These are phyloP conservation scores for Lentinula novae-zelandiae DNA, from an alignment of 1,284 basidiomycete genomes.

Conservation along the genomic window DNA sequence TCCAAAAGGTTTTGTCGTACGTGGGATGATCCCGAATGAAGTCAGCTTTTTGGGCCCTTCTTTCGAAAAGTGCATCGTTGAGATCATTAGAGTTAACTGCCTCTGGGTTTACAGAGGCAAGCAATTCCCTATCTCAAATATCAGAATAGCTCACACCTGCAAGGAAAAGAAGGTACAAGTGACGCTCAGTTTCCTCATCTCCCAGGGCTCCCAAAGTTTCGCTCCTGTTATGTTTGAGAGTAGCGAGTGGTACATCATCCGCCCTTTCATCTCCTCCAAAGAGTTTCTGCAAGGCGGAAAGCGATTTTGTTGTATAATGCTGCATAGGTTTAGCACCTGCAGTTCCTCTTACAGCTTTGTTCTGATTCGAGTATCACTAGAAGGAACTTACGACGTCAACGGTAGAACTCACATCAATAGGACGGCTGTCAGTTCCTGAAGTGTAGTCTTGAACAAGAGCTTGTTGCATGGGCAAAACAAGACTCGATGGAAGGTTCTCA, in stretches of 20 bases:
- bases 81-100: slow-evolving; percentile 44
- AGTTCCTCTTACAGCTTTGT: background rate
- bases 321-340: slow-evolving; percentile 26
- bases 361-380: slow-evolving; percentile 7
- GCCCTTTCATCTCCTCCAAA: slow-evolving; percentile 60
- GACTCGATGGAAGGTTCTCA: slow-evolving; percentile 65
- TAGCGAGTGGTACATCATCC: slow-evolving; percentile 62
- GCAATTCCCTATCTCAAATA: slow-evolving; percentile 48
- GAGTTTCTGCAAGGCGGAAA: slow-evolving; percentile 59
- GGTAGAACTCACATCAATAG: slow-evolving; percentile 22
- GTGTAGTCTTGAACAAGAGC: slow-evolving; percentile 64
- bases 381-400: slow-evolving; percentile 2
- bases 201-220: slow-evolving; percentile 38
- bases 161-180: slow-evolving; percentile 49
- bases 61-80: slow-evolving; percentile 66
- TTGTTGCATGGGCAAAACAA: slow-evolving; percentile 77
- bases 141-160: background rate
- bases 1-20: slow-evolving; percentile 89
- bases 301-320: slow-evolving; percentile 52
- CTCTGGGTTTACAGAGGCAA: slow-evolving; percentile 59
- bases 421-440: slow-evolving; percentile 27
- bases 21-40: slow-evolving; percentile 89
- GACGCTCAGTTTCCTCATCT: slow-evolving; percentile 66
- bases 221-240: slow-evolving; percentile 42
- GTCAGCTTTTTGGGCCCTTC: slow-evolving; percentile 78